phyloP scores from a whole-genome alignment of 2,329 filamentous ascomycete species.

The Sarocladiaceae sp. region DNA sequence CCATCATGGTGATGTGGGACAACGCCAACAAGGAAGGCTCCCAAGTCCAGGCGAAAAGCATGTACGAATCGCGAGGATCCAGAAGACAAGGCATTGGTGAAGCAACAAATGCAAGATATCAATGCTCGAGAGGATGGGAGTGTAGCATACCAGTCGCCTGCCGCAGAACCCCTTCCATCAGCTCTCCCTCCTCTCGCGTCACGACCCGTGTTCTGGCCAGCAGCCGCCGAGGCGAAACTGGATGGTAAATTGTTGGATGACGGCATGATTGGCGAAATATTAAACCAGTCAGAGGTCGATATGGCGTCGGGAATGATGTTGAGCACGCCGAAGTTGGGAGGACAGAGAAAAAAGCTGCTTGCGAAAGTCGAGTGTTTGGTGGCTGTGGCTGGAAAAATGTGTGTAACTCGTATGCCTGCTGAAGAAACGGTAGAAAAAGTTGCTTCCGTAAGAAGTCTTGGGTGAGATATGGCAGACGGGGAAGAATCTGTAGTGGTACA shows the following conservation, averaged over 20 bases:
- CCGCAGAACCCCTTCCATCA: constrained; percentile 50
- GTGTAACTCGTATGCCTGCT: constrained; percentile 7
- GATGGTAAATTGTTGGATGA: constrained; percentile 63
- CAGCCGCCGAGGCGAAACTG: constrained; percentile 79
- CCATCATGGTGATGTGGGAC: background rate
- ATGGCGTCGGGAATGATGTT: background rate
- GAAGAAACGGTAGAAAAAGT: background rate
- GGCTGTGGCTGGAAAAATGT: constrained; percentile 2
- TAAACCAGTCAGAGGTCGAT: constrained; percentile 9
- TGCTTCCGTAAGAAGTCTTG: background rate
- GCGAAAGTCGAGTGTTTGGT: background rate
- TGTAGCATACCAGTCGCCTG: constrained; percentile 68
- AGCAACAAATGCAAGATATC: background rate
- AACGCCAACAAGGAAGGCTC: no score
- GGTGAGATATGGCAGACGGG: background rate
- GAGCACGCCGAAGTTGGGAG: background rate
- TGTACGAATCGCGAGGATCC: background rate
- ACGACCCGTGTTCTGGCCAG: constrained; percentile 65
- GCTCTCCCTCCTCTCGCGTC: constrained; percentile 55
- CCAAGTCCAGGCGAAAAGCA: no score
- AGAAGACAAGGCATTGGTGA: constrained; percentile 14
- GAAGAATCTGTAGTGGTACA: background rate
- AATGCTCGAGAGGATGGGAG: background rate
- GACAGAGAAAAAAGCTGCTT: background rate
- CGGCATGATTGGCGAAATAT: constrained; percentile 52